These are phyloP conservation scores for Neonectria hederae DNA, from an alignment of 2,329 filamentous ascomycete genomes.

Conservation along the genomic window DNA sequence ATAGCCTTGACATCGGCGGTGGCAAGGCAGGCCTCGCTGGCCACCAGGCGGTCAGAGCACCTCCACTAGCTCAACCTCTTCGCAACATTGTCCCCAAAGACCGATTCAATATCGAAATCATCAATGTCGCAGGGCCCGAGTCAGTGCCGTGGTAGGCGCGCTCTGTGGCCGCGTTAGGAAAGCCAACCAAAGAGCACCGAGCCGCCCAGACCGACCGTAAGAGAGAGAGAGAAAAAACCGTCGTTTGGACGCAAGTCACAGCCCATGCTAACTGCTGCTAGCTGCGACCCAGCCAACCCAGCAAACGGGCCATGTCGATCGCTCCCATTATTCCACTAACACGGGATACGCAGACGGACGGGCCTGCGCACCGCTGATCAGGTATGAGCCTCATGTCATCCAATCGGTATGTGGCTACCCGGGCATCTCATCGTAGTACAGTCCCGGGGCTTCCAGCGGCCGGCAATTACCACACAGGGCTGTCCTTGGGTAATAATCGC, in stretches of 20 bases:
- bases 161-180: slow-evolving; percentile 12
- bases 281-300: slow-evolving; percentile 24
- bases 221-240: background rate
- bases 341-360: slow-evolving; percentile 5
- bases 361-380: slow-evolving; percentile 12
- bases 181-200: slow-evolving; percentile 14
- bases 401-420: slow-evolving; percentile 19
- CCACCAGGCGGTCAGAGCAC: slow-evolving; percentile 13
- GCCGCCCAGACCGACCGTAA: background rate
- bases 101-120: slow-evolving; percentile 14
- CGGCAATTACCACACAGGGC: background rate
- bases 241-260: slow-evolving; percentile 28
- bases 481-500: background rate
- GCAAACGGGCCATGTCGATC: slow-evolving; percentile 36
- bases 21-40: slow-evolving; percentile 7
- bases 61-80: slow-evolving; percentile 17
- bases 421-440: background rate
- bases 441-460: slow-evolving; percentile 4
- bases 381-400: slow-evolving; percentile 10
- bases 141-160: slow-evolving; percentile 12
- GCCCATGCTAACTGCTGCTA: slow-evolving; percentile 23
- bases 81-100: slow-evolving; percentile 11
- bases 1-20: slow-evolving; percentile 1
- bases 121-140: slow-evolving; percentile 14
- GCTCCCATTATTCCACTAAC: slow-evolving; percentile 26